These are phyloP conservation scores for Starmerella bombi DNA, from an alignment of 805 yeast species.

Conservation along the genomic window DNA sequence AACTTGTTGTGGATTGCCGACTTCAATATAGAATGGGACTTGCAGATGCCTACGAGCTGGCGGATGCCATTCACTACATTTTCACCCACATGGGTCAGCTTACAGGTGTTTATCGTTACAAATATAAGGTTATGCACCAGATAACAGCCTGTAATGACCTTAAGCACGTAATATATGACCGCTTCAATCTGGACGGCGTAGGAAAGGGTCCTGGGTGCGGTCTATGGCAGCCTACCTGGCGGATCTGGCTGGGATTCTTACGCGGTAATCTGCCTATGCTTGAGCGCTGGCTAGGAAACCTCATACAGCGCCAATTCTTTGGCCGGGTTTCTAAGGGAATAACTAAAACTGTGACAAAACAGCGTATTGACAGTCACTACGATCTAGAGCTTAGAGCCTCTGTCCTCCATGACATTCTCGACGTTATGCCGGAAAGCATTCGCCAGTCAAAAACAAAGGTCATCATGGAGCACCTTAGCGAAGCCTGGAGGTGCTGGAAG, in stretches of 20 bases:
- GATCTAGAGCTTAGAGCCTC: constrained; percentile 88
- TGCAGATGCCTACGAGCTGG: constrained; percentile 83
- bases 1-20: constrained; percentile 83
- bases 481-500: constrained; percentile 99
- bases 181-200: constrained; percentile 60
- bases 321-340: constrained; percentile 87
- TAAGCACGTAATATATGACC: constrained; percentile 77
- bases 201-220: constrained; percentile 99
- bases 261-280: constrained; percentile 84
- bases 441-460: constrained; percentile 77
- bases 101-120: constrained; percentile 92
- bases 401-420: constrained; percentile 89
- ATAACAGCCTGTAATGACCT: constrained; percentile 90
- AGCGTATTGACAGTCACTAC: constrained; percentile 86
- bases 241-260: constrained; percentile 86
- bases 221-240: constrained; percentile 98
- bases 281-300: constrained; percentile 90
- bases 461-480: constrained; percentile 83
- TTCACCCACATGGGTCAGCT: constrained; percentile 89
- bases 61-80: constrained; percentile 86
- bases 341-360: constrained; percentile 89
- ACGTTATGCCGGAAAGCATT: constrained; percentile 92
- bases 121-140: constrained; percentile 96
- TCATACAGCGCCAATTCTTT: constrained; percentile 85
- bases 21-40: constrained; percentile 83